A percentile compares a stretch with the other conserved stretches of the same genome.
Evolutionary conservation across 352 stramenopile genomes (phyloP).

Genomic region (Globisporangium solare): DNA sequence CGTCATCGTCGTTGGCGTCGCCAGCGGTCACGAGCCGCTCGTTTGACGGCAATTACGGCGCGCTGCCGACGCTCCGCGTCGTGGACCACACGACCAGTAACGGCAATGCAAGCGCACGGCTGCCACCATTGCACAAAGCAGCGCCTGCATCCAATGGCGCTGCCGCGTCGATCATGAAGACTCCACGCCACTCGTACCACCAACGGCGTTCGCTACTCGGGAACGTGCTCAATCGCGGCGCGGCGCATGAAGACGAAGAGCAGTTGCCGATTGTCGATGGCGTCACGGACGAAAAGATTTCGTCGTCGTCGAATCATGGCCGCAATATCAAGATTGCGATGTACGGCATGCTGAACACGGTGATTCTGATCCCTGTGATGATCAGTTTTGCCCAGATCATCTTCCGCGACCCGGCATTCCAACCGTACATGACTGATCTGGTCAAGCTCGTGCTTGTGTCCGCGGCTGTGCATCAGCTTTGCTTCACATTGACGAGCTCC

Average conservation of each 20-base stretch:
- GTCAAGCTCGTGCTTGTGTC: conserved; percentile 94
- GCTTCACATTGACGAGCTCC: conserved; percentile 86
- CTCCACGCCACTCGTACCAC: conserved; percentile 50
- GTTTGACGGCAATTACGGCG: conserved; percentile 27
- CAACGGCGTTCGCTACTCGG: conserved; percentile 17
- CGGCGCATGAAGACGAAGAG: conserved; percentile 10
- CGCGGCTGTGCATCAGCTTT: conserved; percentile 75
- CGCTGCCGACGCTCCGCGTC: conserved; percentile 16
- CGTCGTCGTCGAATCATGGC: conserved; percentile 5
- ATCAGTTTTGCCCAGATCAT: conserved; percentile 95
- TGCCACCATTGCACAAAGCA: conserved; percentile 10
- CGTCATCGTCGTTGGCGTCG: conserved; percentile 23
- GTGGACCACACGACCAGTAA: background rate
- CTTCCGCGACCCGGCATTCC: conserved; percentile 90
- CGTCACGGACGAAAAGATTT: background rate
- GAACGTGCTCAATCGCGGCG: conserved; percentile 1
- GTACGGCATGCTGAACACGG: conserved; percentile 92
- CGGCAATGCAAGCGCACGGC: conserved; percentile 1
- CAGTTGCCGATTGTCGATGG: conserved; percentile 6
- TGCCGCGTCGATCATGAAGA: conserved; percentile 26
- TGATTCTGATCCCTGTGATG: conserved; percentile 91
- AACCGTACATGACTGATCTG: conserved; percentile 88
- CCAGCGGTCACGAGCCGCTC: conserved; percentile 23
- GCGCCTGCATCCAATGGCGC: background rate
- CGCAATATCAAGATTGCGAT: conserved; percentile 59